These are phyloP conservation scores for Bassia scoparia DNA, from an alignment of 148 eudicot genomes.

Conservation along the genomic window DNA sequence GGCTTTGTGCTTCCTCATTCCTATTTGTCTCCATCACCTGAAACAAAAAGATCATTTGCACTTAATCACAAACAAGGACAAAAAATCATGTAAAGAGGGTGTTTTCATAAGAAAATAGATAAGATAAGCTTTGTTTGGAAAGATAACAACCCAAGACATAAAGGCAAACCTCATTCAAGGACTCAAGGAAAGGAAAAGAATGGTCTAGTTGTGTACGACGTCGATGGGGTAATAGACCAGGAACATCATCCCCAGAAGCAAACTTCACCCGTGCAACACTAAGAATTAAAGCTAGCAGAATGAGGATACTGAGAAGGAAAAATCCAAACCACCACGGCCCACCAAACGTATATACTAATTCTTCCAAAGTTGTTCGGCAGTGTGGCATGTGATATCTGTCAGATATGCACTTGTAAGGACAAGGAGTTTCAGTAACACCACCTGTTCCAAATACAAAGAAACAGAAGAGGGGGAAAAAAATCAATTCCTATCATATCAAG, in stretches of 20 bases:
- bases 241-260: constrained; percentile 68
- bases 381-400: constrained; percentile 92
- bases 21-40: constrained; percentile 92
- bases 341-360: constrained; percentile 81
- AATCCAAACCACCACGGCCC: constrained; percentile 95
- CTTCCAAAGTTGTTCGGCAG: constrained; percentile 93
- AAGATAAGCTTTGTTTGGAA: constrained; percentile 3
- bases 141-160: constrained; percentile 3
- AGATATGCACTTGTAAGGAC: constrained; percentile 94
- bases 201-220: constrained; percentile 76
- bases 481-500: neutral
- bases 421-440: constrained; percentile 76
- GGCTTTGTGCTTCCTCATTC: constrained; percentile 80
- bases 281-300: constrained; percentile 75
- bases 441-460: constrained; percentile 41
- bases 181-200: constrained; percentile 92
- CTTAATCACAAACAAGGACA: constrained; percentile 10
- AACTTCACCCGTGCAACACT: constrained; percentile 93
- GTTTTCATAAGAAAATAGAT: neutral
- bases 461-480: too few relatives aligned
- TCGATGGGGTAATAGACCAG: constrained; percentile 59
- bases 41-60: constrained; percentile 24
- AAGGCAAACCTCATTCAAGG: constrained; percentile 77
- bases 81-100: neutral
- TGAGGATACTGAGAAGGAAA: constrained; percentile 59